These are phyloP conservation scores for Mucor racemosus DNA, from an alignment of 371 early-diverging fungal species.

Conservation along the genomic window DNA sequence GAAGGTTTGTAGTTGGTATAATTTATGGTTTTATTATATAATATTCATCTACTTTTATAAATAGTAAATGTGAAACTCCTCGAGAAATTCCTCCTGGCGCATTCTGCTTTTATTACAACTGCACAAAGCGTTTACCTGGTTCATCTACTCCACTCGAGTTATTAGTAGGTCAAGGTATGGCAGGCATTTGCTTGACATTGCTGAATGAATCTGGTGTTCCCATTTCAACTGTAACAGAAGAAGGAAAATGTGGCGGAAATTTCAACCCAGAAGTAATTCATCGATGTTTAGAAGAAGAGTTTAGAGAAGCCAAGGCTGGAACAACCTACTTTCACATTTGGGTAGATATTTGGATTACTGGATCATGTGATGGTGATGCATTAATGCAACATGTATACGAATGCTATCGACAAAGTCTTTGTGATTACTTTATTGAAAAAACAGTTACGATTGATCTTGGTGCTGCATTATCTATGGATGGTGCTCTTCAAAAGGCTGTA, in stretches of 20 bases:
- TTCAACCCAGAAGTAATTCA: constrained; percentile 36
- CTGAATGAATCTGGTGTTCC: constrained; percentile 51
- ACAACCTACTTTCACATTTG: constrained; percentile 49
- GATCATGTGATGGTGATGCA: constrained; percentile 58
- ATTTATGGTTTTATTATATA: background rate
- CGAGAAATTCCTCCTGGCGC: constrained; percentile 27
- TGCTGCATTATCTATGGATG: constrained; percentile 25
- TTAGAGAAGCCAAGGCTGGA: constrained; percentile 32
- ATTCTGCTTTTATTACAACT: constrained; percentile 53
- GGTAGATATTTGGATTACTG: constrained; percentile 77
- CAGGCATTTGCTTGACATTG: constrained; percentile 70
- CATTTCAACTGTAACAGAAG: constrained; percentile 29
- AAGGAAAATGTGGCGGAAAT: constrained; percentile 18
- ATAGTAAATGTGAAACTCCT: constrained; percentile 10
- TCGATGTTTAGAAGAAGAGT: constrained; percentile 40
- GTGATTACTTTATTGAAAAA: constrained; percentile 77
- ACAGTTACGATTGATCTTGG: constrained; percentile 55
- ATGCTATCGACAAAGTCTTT: constrained; percentile 67
- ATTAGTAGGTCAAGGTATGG: constrained; percentile 72
- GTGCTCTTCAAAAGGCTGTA: constrained; percentile 23
- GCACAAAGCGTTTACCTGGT: constrained; percentile 46
- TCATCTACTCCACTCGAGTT: constrained; percentile 42
- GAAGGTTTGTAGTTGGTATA: background rate
- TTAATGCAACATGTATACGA: constrained; percentile 60
- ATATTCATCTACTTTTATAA: background rate